These are phyloP conservation scores for Scutellaria barbata DNA, from an alignment of 257 asterid genomes.

Conservation along the genomic window DNA sequence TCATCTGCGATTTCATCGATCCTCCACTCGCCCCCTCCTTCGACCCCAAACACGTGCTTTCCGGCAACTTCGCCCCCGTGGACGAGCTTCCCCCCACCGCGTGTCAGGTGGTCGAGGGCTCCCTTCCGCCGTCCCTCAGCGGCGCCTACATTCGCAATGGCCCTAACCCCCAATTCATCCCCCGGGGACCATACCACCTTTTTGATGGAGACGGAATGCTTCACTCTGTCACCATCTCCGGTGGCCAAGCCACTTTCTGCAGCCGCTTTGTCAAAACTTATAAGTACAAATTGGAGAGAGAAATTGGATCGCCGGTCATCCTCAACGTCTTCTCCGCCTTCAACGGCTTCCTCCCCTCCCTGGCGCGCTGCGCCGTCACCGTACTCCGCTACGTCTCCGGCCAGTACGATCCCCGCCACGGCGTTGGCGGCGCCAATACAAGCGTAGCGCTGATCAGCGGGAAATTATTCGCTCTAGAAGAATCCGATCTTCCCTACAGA, in stretches of 20 bases:
- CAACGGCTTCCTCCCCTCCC: constrained; percentile 49
- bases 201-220: constrained; percentile 87
- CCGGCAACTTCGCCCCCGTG: constrained; percentile 57
- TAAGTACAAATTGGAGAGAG: constrained; percentile 52
- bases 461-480: constrained; percentile 58
- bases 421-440: constrained; percentile 68
- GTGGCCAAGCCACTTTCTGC: constrained; percentile 59
- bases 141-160: constrained; percentile 76
- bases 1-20: constrained; percentile 45
- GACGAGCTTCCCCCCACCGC: constrained; percentile 64
- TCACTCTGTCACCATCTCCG: constrained; percentile 52
- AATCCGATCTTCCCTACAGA: constrained; percentile 68
- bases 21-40: constrained; percentile 50
- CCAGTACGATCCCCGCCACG: constrained; percentile 46
- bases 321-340: constrained; percentile 67
- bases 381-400: constrained; percentile 39
- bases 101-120: constrained; percentile 55
- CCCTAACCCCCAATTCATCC: constrained; percentile 71
- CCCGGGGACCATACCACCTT: constrained; percentile 65
- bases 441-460: constrained; percentile 60
- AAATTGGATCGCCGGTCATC: constrained; percentile 48
- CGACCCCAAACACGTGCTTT: constrained; percentile 51
- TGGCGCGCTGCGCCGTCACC: constrained; percentile 43
- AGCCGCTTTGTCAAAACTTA: constrained; percentile 71
- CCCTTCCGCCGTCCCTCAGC: constrained; percentile 54